These are phyloP conservation scores for Russula vinacea DNA, from an alignment of 768 basidiomycete genomes.

Conservation along the genomic window DNA sequence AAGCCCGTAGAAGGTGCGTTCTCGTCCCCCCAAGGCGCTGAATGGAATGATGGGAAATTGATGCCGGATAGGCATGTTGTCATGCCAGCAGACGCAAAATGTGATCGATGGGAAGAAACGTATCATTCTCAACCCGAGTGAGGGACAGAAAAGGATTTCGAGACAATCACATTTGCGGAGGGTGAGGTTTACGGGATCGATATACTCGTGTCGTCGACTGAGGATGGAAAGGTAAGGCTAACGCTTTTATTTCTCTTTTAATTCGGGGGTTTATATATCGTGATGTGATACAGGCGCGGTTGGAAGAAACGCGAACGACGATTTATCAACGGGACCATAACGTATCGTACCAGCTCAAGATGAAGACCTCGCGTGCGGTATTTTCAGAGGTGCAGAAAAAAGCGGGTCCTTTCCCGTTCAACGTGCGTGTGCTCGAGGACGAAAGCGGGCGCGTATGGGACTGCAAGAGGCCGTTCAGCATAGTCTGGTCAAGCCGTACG, in stretches of 20 bases:
- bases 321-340: conserved; percentile 87
- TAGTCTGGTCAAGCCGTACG: conserved; percentile 89
- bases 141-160: conserved; percentile 83
- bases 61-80: conserved; percentile 74
- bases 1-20: conserved; percentile 88
- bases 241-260: background rate
- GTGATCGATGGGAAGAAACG: conserved; percentile 96
- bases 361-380: conserved; percentile 95
- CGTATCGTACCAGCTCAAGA: conserved; percentile 92
- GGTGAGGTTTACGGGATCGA: conserved; percentile 95
- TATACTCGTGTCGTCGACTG: conserved; percentile 79
- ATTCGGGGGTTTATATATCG: conserved; percentile 1
- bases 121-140: conserved; percentile 85
- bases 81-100: conserved; percentile 91
- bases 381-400: conserved; percentile 98
- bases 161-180: conserved; percentile 82
- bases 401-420: conserved; percentile 97
- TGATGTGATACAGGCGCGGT: conserved; percentile 58
- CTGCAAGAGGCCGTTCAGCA: conserved; percentile 96
- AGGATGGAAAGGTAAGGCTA: conserved; percentile 81
- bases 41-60: background rate
- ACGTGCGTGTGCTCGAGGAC: conserved; percentile 88
- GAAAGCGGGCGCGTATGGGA: conserved; percentile 95
- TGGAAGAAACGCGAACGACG: conserved; percentile 86
- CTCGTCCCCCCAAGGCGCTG: too few relatives aligned